phyloP scores from a whole-genome alignment of 2,329 filamentous ascomycete genomes.

The Paracorniculantispora psalliotae region DNA sequence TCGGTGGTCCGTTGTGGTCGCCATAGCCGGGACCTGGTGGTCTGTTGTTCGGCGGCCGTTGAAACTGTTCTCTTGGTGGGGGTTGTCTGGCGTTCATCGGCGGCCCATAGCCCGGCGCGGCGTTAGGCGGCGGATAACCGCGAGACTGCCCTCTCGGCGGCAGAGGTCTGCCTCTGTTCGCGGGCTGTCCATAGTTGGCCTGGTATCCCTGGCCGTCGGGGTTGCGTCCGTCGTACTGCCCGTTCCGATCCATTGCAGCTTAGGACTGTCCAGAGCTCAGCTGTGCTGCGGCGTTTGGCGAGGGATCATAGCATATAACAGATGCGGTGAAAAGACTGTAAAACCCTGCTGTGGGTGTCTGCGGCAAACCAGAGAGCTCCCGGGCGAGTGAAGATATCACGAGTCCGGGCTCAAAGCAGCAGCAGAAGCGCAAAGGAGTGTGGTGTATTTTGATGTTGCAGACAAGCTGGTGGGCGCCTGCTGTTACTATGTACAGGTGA shows the following conservation, averaged over 20 bases:
- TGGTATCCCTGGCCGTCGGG: conserved; percentile 24
- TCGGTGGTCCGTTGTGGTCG: background rate
- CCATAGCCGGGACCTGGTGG: conserved; percentile 22
- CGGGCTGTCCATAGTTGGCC: conserved; percentile 24
- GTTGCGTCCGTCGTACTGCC: conserved; percentile 23
- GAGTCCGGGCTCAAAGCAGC: background rate
- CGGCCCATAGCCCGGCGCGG: conserved; percentile 23
- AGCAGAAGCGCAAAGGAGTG: background rate
- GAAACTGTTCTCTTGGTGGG: conserved; percentile 24
- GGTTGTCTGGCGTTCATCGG: conserved; percentile 20
- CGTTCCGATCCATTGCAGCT: conserved; percentile 31
- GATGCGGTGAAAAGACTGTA: conserved; percentile 16
- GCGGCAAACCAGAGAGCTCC: background rate
- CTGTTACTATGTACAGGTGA: background rate
- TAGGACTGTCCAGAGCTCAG: conserved; percentile 25
- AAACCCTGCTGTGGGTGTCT: background rate
- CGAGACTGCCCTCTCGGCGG: conserved; percentile 24
- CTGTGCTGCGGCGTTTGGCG: conserved; percentile 26
- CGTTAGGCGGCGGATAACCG: background rate
- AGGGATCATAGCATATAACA: conserved; percentile 13
- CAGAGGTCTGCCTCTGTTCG: conserved; percentile 22
- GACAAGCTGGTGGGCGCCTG: background rate
- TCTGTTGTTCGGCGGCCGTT: conserved; percentile 7
- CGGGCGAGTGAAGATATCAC: background rate
- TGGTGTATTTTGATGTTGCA: background rate